A percentile compares a stretch with the other conserved stretches of the same genome.
Conservation (phyloP, 2,329 filamentous ascomycete species). For the Trematosphaeria pertusa region DNA sequence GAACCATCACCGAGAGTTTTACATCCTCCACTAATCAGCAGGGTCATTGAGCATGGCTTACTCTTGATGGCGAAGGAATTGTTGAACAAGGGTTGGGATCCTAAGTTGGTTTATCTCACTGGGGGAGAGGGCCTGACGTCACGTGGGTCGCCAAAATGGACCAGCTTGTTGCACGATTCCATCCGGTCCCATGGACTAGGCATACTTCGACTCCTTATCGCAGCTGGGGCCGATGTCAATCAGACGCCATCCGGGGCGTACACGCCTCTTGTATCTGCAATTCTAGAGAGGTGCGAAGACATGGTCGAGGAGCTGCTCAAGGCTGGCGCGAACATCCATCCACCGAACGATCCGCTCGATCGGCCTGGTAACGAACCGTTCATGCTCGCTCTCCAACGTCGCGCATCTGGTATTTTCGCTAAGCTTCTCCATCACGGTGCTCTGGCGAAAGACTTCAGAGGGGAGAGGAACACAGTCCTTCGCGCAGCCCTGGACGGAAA, state of each 20-base stretch:
- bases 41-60: too few relatives aligned
- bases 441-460: too few relatives aligned
- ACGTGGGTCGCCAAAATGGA: not conserved
- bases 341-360: not conserved
- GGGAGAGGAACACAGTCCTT: too few relatives aligned
- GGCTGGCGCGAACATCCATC: not conserved
- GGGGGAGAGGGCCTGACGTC: not conserved
- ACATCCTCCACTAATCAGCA: not conserved
- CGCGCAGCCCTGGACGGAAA: too few relatives aligned
- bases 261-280: not conserved
- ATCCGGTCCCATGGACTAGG: too few relatives aligned
- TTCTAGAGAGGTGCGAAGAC: not conserved
- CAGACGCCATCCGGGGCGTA: not conserved
- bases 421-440: not conserved
- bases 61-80: not conserved
- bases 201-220: not conserved
- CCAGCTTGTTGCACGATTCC: too few relatives aligned
- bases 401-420: not conserved
- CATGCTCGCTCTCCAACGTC: not conserved
- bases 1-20: not conserved
- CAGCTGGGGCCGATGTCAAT: not conserved
- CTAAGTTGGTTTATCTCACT: not conserved
- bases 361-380: too few relatives aligned
- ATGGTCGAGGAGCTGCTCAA: not conserved
- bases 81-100: not conserved